Percentiles rank a stretch among this genome's conserved stretches.
These are phyloP conservation scores for Prunus campanulata DNA, from an alignment of 306 rosid species.

Conservation along the genomic window DNA sequence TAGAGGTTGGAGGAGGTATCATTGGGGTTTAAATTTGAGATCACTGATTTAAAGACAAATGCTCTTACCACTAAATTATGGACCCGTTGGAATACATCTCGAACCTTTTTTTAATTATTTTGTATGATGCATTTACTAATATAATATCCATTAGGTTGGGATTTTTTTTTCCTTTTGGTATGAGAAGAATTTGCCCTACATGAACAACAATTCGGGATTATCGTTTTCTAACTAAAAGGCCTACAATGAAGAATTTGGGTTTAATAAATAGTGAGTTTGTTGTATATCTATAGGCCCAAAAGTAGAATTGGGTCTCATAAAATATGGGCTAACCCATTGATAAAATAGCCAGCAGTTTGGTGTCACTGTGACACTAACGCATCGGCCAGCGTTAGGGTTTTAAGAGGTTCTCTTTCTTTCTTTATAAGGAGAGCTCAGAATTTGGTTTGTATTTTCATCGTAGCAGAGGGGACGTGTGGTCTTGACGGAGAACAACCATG, in stretches of 20 bases:
- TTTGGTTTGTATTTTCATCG: background rate
- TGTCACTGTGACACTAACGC: background rate
- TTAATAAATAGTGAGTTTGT: background rate
- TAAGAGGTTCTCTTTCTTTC: background rate
- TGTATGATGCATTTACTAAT: too few relatives aligned
- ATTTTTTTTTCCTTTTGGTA: too few relatives aligned
- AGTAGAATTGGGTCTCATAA: background rate
- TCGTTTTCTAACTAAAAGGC: too few relatives aligned
- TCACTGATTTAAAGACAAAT: too few relatives aligned
- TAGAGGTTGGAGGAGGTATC: rapidly evolving
- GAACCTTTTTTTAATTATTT: too few relatives aligned
- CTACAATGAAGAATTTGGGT: background rate
- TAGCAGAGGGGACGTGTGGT: background rate
- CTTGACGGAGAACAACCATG: conserved; percentile 34
- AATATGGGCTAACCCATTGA: background rate
- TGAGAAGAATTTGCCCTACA: too few relatives aligned
- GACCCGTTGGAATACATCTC: too few relatives aligned
- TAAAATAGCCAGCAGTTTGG: background rate
- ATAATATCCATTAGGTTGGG: too few relatives aligned
- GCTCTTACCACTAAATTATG: too few relatives aligned
- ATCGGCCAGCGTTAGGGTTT: conserved; percentile 34
- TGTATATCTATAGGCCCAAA: background rate
- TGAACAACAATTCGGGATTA: too few relatives aligned
- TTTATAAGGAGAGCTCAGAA: background rate
- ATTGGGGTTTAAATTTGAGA: too few relatives aligned